Evolutionary conservation across 805 yeast genomes (phyloP).

Genomic region (Brettanomyces bruxellensis): DNA sequence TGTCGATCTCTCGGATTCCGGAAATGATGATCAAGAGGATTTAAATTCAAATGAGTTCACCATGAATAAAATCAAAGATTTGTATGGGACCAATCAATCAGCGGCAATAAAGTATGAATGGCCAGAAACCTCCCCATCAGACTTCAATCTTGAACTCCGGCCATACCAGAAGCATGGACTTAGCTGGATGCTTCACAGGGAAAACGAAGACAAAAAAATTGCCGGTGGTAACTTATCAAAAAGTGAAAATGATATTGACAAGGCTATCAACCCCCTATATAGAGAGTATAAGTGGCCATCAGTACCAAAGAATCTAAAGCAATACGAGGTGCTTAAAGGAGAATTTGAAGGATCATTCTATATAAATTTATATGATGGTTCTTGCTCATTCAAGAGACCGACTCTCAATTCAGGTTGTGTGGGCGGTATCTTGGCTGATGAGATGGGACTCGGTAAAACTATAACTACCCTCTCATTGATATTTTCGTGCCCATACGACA

Average conservation of each 20-base stretch:
- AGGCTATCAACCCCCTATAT: conserved; percentile 80
- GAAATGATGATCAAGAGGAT: conserved; percentile 41
- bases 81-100: conserved; percentile 61
- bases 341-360: conserved; percentile 35
- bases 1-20: conserved; percentile 35
- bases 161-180: conserved; percentile 79
- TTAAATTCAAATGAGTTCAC: conserved; percentile 29
- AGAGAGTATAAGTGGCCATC: conserved; percentile 68
- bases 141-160: conserved; percentile 52
- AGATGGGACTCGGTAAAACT: conserved; percentile 95
- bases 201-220: conserved; percentile 45
- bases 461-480: conserved; percentile 72
- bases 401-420: conserved; percentile 45
- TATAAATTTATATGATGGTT: conserved; percentile 75
- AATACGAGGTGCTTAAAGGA: conserved; percentile 3
- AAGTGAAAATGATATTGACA: conserved; percentile 9
- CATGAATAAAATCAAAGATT: conserved; percentile 64
- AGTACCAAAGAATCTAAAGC: conserved; percentile 1
- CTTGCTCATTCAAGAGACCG: conserved; percentile 62
- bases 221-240: conserved; percentile 23
- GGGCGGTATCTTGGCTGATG: conserved; percentile 93
- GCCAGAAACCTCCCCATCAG: conserved; percentile 51
- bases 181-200: conserved; percentile 84
- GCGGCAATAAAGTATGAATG: conserved; percentile 35
- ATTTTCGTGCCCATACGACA: conserved; percentile 55